A percentile compares a stretch with the other conserved stretches of the same genome.
Evolutionary conservation across 306 rosid species (phyloP).

Genomic region (Hippophae gyantsensis): DNA sequence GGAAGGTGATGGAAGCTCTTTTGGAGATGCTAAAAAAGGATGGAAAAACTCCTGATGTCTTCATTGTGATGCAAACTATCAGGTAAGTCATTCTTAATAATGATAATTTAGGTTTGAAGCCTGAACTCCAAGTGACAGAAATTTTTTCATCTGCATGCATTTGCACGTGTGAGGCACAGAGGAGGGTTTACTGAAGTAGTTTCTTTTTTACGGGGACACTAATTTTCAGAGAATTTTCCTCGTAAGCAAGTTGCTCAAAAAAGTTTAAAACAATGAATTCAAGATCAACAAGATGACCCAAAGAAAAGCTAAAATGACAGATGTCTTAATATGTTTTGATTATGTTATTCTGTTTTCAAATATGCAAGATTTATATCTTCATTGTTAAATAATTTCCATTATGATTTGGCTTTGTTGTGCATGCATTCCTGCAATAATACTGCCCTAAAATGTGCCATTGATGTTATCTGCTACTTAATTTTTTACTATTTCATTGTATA

Average conservation of each 20-base stretch:
- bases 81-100: slow-evolving; percentile 37
- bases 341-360: not conserved
- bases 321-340: not conserved
- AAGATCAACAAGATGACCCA: too few species aligned
- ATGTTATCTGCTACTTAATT: too few species aligned
- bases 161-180: too few species aligned
- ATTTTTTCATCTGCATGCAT: not conserved
- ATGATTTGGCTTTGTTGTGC: too few species aligned
- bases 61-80: slow-evolving; percentile 53
- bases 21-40: slow-evolving; percentile 62
- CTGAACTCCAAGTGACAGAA: not conserved
- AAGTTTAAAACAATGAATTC: too few species aligned
- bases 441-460: too few species aligned
- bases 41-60: slow-evolving; percentile 57
- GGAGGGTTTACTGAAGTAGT: not conserved
- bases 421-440: too few species aligned
- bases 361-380: too few species aligned
- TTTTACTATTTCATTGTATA: not conserved
- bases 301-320: too few species aligned
- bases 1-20: slow-evolving; percentile 66
- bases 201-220: not conserved
- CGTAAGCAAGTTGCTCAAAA: too few species aligned
- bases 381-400: too few species aligned
- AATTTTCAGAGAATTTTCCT: not conserved
- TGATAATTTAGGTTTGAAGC: not conserved